A percentile compares a stretch with the other conserved stretches of the same genome.
These are phyloP conservation scores for Cercis canadensis DNA, from an alignment of 306 rosid genomes.

Conservation along the genomic window DNA sequence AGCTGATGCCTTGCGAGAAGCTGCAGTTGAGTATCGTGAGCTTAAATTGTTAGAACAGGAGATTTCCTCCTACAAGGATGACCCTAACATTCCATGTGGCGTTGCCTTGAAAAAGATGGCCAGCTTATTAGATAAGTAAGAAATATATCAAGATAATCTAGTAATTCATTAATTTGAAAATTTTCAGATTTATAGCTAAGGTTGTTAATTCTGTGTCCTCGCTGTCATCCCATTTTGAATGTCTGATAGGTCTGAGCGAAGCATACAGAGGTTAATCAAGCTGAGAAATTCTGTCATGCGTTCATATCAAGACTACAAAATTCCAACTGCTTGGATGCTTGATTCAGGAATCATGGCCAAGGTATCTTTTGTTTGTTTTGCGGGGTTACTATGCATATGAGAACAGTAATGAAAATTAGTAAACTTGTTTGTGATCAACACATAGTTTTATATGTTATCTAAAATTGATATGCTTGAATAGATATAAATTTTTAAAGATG, in stretches of 20 bases:
- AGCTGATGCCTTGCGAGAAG: constrained; percentile 95
- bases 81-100: constrained; percentile 71
- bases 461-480: no score
- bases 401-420: not conserved
- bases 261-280: constrained; percentile 68
- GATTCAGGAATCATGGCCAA: constrained; percentile 78
- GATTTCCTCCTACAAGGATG: constrained; percentile 75
- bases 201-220: constrained; percentile 24
- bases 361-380: constrained; percentile 48
- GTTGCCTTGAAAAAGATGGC: constrained; percentile 87
- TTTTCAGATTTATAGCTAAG: constrained; percentile 7
- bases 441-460: no score
- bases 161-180: constrained; percentile 21
- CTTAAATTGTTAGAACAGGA: constrained; percentile 76
- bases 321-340: constrained; percentile 93
- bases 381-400: not conserved
- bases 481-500: no score
- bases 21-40: constrained; percentile 87
- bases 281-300: constrained; percentile 62
- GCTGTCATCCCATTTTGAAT: constrained; percentile 18
- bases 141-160: constrained; percentile 1
- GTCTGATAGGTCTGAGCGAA: constrained; percentile 74
- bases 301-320: constrained; percentile 68
- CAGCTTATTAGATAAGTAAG: constrained; percentile 83
- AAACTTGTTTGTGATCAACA: constrained; percentile 13